phyloP scores from a whole-genome alignment of 2,329 filamentous ascomycete genomes.

The Zasmidium citrigriseum region DNA sequence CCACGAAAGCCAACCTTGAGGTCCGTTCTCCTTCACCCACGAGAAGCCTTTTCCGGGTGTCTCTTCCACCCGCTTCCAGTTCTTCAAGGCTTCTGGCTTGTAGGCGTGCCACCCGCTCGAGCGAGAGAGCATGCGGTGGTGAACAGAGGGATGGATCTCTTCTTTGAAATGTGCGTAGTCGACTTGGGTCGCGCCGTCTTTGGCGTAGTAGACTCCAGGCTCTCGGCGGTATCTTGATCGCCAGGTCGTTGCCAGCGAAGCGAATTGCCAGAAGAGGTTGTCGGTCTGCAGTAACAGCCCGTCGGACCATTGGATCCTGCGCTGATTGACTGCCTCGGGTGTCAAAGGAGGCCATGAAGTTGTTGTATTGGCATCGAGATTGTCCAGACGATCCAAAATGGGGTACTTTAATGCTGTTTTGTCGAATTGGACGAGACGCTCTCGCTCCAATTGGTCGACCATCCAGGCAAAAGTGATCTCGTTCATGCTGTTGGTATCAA shows the following conservation, averaged over 20 bases:
- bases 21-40: neutral
- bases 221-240: conserved; percentile 13
- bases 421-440: conserved; percentile 15
- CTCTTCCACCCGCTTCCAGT: neutral
- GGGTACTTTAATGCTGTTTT: conserved; percentile 17
- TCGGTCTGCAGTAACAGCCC: conserved; percentile 14
- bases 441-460: conserved; percentile 32
- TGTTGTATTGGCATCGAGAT: conserved; percentile 4
- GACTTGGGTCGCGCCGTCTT: neutral
- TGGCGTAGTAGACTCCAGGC: conserved; percentile 8
- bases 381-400: conserved; percentile 16
- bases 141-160: conserved; percentile 18
- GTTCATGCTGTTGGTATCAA: conserved; percentile 26
- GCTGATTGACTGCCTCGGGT: conserved; percentile 17
- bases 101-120: neutral
- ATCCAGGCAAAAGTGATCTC: conserved; percentile 43
- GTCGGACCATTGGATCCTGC: conserved; percentile 20
- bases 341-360: conserved; percentile 6
- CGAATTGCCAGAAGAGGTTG: conserved; percentile 8
- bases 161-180: conserved; percentile 10
- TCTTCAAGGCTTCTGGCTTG: neutral
- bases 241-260: conserved; percentile 16
- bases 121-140: conserved; percentile 9
- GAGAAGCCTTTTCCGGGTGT: neutral
- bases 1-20: neutral